Percentiles rank a stretch among this genome's conserved stretches.
Evolutionary conservation across 805 yeast genomes (phyloP).

Genomic region (Suhomyces sp.): DNA sequence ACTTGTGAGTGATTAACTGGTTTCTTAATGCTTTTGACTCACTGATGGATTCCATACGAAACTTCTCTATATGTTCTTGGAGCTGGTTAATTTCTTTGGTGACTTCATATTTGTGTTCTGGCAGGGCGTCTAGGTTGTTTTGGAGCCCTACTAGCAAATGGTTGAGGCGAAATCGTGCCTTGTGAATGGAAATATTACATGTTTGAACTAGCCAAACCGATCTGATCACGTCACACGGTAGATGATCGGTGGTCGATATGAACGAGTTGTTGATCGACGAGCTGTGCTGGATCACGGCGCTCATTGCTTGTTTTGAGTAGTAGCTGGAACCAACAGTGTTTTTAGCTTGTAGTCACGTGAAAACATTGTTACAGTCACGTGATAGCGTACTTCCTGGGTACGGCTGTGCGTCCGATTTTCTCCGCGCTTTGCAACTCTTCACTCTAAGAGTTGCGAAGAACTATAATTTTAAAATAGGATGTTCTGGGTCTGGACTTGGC

Average conservation of each 20-base stretch:
- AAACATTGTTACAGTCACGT: background rate
- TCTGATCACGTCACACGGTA: constrained; percentile 43
- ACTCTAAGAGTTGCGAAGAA: too few relatives aligned
- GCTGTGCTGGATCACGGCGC: constrained; percentile 1
- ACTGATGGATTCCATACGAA: constrained; percentile 20
- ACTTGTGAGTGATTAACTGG: constrained; percentile 30
- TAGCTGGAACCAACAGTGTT: background rate
- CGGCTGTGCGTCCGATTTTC: background rate
- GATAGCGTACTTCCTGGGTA: background rate
- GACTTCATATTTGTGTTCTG: background rate
- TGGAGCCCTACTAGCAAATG: constrained; percentile 7
- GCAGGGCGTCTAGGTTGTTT: background rate
- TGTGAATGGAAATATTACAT: constrained; percentile 28
- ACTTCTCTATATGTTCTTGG: constrained; percentile 9
- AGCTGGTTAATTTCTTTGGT: constrained; percentile 8
- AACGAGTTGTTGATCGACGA: constrained; percentile 35
- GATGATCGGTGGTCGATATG: constrained; percentile 42
- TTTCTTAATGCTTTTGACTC: constrained; percentile 28
- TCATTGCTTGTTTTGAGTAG: background rate
- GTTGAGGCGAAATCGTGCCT: constrained; percentile 9
- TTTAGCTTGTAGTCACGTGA: background rate
- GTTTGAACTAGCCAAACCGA: constrained; percentile 42
- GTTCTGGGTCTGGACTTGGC: too few relatives aligned
- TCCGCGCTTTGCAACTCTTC: too few relatives aligned
- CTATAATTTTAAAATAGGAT: too few relatives aligned